Conservation (phyloP, 2,329 filamentous ascomycete species). For the Penicillium sp. region DNA sequence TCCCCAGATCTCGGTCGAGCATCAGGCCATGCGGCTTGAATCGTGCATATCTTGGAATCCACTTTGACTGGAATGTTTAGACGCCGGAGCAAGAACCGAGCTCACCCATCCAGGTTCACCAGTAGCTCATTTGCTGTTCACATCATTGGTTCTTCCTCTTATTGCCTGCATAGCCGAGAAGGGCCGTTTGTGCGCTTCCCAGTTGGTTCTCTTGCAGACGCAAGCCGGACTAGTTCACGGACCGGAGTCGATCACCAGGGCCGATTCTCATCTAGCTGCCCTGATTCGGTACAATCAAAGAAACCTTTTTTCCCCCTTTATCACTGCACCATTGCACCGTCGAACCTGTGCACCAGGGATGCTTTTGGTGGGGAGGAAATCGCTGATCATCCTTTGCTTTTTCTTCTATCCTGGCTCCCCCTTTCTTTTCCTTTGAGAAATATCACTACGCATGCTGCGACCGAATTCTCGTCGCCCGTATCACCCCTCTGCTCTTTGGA, state of each 20-base stretch:
- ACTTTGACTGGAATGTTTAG: conserved; percentile 29
- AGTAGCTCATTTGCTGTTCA: conserved; percentile 3
- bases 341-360: too few species aligned
- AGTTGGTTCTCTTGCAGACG: conserved; percentile 3
- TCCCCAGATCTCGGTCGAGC: conserved; percentile 4
- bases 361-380: too few species aligned
- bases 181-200: conserved; percentile 8
- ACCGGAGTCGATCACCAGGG: conserved; percentile 6
- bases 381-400: too few species aligned
- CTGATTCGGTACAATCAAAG: neutral
- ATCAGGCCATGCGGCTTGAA: conserved; percentile 17
- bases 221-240: conserved; percentile 10
- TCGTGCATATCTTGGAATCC: conserved; percentile 20
- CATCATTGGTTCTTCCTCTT: conserved; percentile 15
- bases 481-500: neutral
- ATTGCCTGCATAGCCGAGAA: conserved; percentile 35
- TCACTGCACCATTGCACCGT: neutral
- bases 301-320: neutral
- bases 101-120: conserved; percentile 19
- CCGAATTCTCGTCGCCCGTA: conserved; percentile 5
- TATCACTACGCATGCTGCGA: too few species aligned
- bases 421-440: too few species aligned
- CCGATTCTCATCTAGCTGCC: neutral
- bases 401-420: too few species aligned
- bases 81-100: conserved; percentile 23